Base-by-base conservation (phyloP, 306 rosid species). In the Ziziphus jujuba region DNA sequence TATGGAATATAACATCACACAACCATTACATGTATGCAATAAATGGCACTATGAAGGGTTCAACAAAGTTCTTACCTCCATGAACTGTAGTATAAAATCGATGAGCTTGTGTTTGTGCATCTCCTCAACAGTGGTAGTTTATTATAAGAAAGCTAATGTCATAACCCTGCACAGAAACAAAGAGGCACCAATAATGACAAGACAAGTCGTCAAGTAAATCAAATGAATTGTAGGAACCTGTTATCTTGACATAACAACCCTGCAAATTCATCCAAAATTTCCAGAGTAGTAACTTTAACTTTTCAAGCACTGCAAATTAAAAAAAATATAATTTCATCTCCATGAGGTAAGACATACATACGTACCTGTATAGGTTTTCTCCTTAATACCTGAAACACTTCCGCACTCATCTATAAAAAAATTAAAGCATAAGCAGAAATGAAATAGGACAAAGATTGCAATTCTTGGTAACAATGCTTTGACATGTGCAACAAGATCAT, bases 21-120 rank as follows among this genome's bases (percentile, higher is more conserved):
- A 28, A 28, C 33, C 33, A 8, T 15, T n/a, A 20, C 24, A n/a
- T 50, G 55, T 50, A n/a, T 16, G 2, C 53, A 69, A 55, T 56
- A 19, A 58, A 69, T 67, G 61, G 60, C 55, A 60, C 36, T 58
- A 48, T 23, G 48, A 48, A 76, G 62, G 75, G 40, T 55, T 58
- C 58, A 80, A 28, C 38, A 72, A 61, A 78, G 67, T 62, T 70
- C 96, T 88, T 85, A 75, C 99, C 97, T 93, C 97, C 97, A 93
- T 90, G 79, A 93, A 93, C 72, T 93, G 97, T 70, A 90, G 96
- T 24, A 93, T 90, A 74, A 93, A 93, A 79, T 93, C 97, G 48
- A 93, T 93, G 80, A 93, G 99, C 56, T 88, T 93, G 25, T 90
- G 96, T 82, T 88, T 93, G 78, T 93, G 95, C 99, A 93, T 84